Percentiles rank a stretch among this genome's conserved stretches.
Evolutionary conservation across 2,329 filamentous ascomycete species (phyloP).

Genomic region (Trichoderma citrinoviride): DNA sequence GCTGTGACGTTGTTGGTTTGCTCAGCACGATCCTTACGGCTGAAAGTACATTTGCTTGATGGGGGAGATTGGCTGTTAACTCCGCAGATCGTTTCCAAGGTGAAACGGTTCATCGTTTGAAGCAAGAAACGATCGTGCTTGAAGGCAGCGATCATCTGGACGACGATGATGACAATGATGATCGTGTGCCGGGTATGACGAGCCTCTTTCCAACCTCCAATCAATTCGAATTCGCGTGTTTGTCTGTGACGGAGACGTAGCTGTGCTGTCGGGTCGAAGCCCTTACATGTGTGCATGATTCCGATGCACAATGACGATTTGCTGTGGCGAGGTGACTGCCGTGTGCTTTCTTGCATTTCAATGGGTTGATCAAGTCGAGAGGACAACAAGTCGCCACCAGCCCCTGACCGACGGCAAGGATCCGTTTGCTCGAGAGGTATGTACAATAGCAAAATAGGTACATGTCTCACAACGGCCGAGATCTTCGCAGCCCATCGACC

Average conservation of each 20-base stretch:
- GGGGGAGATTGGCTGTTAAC: neutral
- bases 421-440: neutral
- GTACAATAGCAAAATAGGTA: neutral
- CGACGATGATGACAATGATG: neutral
- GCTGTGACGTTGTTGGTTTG: neutral
- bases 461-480: neutral
- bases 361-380: neutral
- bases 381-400: neutral
- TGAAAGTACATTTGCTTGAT: neutral
- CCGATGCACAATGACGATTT: neutral
- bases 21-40: neutral
- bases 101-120: neutral
- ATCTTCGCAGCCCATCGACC: neutral
- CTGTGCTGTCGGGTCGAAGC: neutral
- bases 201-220: neutral
- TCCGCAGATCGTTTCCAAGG: neutral
- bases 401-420: neutral
- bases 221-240: neutral
- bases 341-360: neutral
- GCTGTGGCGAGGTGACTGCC: neutral
- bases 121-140: neutral
- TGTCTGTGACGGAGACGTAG: neutral
- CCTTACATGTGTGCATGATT: neutral
- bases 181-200: neutral
- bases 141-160: neutral